phyloP scores from a whole-genome alignment of 2,329 filamentous ascomycete species.

The Diaporthe citri region DNA sequence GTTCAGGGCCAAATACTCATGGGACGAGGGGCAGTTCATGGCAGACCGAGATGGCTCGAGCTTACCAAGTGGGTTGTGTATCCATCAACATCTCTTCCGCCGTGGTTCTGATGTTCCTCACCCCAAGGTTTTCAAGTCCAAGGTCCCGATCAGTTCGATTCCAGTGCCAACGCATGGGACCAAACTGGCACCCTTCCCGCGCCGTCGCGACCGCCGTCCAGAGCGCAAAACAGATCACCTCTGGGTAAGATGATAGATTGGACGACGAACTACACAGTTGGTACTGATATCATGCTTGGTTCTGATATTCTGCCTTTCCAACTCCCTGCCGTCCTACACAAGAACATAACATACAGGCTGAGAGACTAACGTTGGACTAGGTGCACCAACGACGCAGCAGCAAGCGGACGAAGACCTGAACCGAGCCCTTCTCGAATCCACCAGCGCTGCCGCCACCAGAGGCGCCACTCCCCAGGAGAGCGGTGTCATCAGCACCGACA shows the following conservation, averaged over 20 bases:
- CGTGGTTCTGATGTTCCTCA: not conserved
- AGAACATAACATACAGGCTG: conserved; percentile 36
- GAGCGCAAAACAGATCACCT: conserved; percentile 69
- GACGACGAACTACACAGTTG: conserved; percentile 56
- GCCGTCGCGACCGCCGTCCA: conserved; percentile 73
- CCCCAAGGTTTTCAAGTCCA: conserved; percentile 36
- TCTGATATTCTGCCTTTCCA: conserved; percentile 19
- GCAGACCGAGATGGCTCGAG: conserved; percentile 36
- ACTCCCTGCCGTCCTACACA: conserved; percentile 35
- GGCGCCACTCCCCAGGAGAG: conserved; percentile 60
- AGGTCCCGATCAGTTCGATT: conserved; percentile 35
- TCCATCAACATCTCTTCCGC: not conserved
- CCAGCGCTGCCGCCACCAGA: conserved; percentile 61
- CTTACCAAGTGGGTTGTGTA: conserved; percentile 33
- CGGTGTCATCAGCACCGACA: conserved; percentile 58
- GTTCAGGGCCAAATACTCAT: conserved; percentile 36
- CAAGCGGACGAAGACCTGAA: conserved; percentile 69
- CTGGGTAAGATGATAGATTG: conserved; percentile 65
- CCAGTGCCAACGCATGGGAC: conserved; percentile 33
- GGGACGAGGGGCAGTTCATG: conserved; percentile 37
- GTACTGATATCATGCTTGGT: conserved; percentile 49
- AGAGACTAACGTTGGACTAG: conserved; percentile 34
- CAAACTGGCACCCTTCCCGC: conserved; percentile 56
- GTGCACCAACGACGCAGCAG: conserved; percentile 48
- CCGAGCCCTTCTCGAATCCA: conserved; percentile 67